Conservation (phyloP, 371 early-diverging fungal species). For the Nematocida major region DNA sequence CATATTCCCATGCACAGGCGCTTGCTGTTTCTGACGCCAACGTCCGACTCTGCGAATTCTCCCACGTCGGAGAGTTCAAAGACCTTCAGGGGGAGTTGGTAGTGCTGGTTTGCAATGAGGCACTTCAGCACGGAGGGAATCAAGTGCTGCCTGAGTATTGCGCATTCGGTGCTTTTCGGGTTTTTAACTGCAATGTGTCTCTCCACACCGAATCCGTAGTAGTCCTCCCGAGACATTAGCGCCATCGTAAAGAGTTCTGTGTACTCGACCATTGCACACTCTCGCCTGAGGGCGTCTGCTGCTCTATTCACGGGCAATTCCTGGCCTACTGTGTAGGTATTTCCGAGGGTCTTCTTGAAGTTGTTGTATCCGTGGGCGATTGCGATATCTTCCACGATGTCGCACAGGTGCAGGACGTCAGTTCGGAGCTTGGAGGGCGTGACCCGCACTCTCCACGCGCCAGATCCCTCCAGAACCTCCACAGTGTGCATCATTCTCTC, state of each 20-base stretch:
- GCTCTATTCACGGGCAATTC: conserved; percentile 86
- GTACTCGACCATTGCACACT: conserved; percentile 82
- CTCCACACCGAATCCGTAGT: conserved; percentile 26
- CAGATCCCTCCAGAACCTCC: conserved; percentile 28
- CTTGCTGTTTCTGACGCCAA: conserved; percentile 75
- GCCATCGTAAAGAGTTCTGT: conserved; percentile 87
- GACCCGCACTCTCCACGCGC: conserved; percentile 71
- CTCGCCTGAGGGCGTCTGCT: conserved; percentile 76
- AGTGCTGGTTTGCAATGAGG: conserved; percentile 77
- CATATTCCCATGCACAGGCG: conserved; percentile 78
- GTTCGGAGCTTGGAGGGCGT: conserved; percentile 79
- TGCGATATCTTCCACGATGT: conserved; percentile 97
- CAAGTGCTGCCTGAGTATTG: conserved; percentile 81
- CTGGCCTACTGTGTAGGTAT: conserved; percentile 75
- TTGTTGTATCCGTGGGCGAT: conserved; percentile 96
- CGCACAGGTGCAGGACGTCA: conserved; percentile 91
- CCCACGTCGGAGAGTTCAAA: conserved; percentile 93
- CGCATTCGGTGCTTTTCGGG: conserved; percentile 84
- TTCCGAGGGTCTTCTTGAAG: conserved; percentile 73
- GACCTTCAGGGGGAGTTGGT: conserved; percentile 80
- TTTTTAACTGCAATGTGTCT: conserved; percentile 68
- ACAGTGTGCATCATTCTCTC: conserved; percentile 65
- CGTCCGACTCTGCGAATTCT: conserved; percentile 66
- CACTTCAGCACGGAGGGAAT: conserved; percentile 92
- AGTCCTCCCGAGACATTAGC: conserved; percentile 68